phyloP scores from a whole-genome alignment of 2,329 filamentous ascomycete genomes.

The Exophiala phaeomuriformis region DNA sequence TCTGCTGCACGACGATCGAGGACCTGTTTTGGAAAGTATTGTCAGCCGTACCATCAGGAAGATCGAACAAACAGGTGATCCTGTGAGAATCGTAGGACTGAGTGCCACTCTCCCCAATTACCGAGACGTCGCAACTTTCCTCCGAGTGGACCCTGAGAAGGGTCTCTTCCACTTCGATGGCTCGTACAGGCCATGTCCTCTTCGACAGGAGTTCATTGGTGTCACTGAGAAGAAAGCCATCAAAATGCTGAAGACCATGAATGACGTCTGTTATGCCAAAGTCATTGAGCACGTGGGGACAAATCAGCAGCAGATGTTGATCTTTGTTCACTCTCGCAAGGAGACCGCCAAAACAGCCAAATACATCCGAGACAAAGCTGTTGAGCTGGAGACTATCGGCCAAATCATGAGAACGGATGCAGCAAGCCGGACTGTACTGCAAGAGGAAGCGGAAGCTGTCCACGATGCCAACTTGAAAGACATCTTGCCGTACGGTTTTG shows the following conservation, averaged over 20 bases:
- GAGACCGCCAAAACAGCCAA: constrained; percentile 96
- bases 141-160: constrained; percentile 77
- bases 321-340: constrained; percentile 96
- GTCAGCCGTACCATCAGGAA: constrained; percentile 89
- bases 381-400: constrained; percentile 95
- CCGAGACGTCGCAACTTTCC: constrained; percentile 87
- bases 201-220: constrained; percentile 95
- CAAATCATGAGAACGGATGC: constrained; percentile 91
- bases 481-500: constrained; percentile 88
- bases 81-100: constrained; percentile 82
- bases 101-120: constrained; percentile 97
- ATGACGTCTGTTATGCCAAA: constrained; percentile 96
- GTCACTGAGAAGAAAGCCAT: constrained; percentile 97
- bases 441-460: constrained; percentile 73
- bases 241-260: constrained; percentile 98
- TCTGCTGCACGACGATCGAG: constrained; percentile 92
- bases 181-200: constrained; percentile 83
- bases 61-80: constrained; percentile 88
- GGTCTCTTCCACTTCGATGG: constrained; percentile 96
- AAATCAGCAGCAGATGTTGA: constrained; percentile 94
- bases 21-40: constrained; percentile 92
- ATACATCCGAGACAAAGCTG: constrained; percentile 90
- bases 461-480: constrained; percentile 87
- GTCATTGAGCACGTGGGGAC: constrained; percentile 92
- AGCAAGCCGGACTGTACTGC: constrained; percentile 78